Evolutionary conservation across 768 basidiomycete genomes (phyloP).

Genomic region (Galerina marginata): DNA sequence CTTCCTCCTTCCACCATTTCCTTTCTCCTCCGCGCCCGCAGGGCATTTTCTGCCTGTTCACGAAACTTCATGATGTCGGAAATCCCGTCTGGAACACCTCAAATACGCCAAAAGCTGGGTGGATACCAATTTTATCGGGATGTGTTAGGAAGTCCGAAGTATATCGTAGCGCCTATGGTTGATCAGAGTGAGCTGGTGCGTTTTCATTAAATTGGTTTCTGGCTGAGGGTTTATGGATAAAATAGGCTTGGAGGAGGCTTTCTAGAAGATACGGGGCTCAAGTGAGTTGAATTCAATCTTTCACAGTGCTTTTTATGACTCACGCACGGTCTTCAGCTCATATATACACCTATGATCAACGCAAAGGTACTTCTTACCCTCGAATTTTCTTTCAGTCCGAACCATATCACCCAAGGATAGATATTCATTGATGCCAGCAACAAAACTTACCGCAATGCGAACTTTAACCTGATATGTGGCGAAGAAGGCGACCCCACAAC

Average conservation of each 20-base stretch:
- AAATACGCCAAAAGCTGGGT: constrained; percentile 47
- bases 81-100: not conserved
- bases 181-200: constrained; percentile 95
- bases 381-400: not conserved
- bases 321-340: constrained; percentile 53
- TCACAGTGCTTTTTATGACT: not conserved
- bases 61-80: constrained; percentile 15
- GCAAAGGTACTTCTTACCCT: constrained; percentile 62
- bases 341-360: constrained; percentile 99
- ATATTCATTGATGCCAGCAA: constrained; percentile 64
- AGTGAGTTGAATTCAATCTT: constrained; percentile 40
- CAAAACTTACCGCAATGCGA: constrained; percentile 61
- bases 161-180: constrained; percentile 97
- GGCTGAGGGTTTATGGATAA: constrained; percentile 6
- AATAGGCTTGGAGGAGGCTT: constrained; percentile 87
- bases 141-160: constrained; percentile 84
- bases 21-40: constrained; percentile 12
- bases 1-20: constrained; percentile 14
- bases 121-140: constrained; percentile 87
- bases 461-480: constrained; percentile 69
- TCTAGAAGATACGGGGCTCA: constrained; percentile 84
- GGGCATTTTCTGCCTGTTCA: constrained; percentile 19
- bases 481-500: constrained; percentile 81
- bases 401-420: constrained; percentile 36
- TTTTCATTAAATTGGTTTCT: constrained; percentile 19